phyloP scores from a whole-genome alignment of 352 stramenopile species.

The Globisporangium irregulare region DNA sequence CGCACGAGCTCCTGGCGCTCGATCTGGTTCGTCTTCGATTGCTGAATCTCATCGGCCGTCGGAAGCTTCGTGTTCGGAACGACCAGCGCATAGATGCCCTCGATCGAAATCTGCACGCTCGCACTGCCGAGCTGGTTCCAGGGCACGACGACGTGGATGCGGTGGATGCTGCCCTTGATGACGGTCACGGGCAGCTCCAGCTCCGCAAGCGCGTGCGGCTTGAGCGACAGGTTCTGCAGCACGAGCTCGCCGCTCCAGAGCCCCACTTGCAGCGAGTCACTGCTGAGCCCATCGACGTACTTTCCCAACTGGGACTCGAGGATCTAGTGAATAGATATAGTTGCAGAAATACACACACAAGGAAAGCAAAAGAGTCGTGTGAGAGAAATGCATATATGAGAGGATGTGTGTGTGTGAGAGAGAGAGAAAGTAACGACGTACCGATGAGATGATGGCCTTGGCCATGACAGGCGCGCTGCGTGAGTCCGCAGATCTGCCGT shows the following conservation, averaged over 20 bases:
- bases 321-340: constrained; percentile 26
- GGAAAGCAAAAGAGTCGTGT: too few relatives aligned
- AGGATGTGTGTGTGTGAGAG: too few relatives aligned
- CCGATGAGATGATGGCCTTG: constrained; percentile 23
- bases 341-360: neutral
- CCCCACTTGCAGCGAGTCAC: constrained; percentile 78
- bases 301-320: constrained; percentile 80
- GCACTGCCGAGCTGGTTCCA: constrained; percentile 81
- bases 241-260: constrained; percentile 83
- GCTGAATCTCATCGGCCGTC: constrained; percentile 42
- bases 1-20: constrained; percentile 69
- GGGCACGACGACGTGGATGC: constrained; percentile 77
- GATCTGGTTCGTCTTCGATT: constrained; percentile 57
- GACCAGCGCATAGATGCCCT: constrained; percentile 70
- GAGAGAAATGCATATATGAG: too few relatives aligned
- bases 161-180: constrained; percentile 49
- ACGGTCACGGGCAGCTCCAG: constrained; percentile 70
- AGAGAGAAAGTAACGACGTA: neutral
- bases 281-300: constrained; percentile 74
- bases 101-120: constrained; percentile 71
- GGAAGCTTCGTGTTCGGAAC: constrained; percentile 58
- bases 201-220: constrained; percentile 75
- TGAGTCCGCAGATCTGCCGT: neutral
- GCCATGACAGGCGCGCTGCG: constrained; percentile 9
- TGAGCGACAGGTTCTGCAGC: constrained; percentile 67